These are phyloP conservation scores for Podaxis pistillaris DNA, from an alignment of 768 basidiomycete genomes.

Conservation along the genomic window DNA sequence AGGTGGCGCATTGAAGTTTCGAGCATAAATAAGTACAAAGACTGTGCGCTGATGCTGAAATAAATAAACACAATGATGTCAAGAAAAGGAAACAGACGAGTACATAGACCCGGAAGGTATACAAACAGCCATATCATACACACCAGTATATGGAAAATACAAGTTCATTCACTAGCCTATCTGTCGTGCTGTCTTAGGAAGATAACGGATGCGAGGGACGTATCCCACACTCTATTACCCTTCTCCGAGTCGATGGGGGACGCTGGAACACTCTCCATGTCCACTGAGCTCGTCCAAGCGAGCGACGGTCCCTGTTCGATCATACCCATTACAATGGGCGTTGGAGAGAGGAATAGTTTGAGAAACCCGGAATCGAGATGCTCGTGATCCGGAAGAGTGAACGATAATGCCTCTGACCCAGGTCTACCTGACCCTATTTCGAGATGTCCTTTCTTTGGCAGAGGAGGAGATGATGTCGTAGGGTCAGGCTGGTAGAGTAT, in stretches of 20 bases:
- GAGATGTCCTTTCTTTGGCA: constrained; percentile 37
- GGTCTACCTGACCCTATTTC: constrained; percentile 41
- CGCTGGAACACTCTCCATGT: constrained; percentile 11
- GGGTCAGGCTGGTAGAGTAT: constrained; percentile 53
- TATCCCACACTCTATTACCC: constrained; percentile 30
- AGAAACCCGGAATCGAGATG: constrained; percentile 48
- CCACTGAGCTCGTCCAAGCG: constrained; percentile 14
- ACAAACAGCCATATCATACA: not conserved
- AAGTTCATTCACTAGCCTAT: not conserved
- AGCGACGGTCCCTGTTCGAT: constrained; percentile 41
- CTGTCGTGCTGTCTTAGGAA: constrained; percentile 17
- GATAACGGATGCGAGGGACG: constrained; percentile 25
- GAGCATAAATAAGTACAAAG: not conserved
- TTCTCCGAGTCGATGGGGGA: constrained; percentile 9
- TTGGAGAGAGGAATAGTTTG: constrained; percentile 57
- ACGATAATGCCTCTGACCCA: constrained; percentile 47
- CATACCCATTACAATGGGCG: constrained; percentile 44
- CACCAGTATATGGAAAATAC: not conserved
- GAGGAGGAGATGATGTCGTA: constrained; percentile 36
- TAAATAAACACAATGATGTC: not conserved
- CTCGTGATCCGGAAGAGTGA: constrained; percentile 35
- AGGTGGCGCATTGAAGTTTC: no score
- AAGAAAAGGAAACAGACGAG: not conserved
- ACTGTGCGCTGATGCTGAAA: not conserved
- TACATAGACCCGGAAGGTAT: not conserved